Evolutionary conservation across 2,329 filamentous ascomycete genomes (phyloP).

Genomic region (Sarocladiaceae sp.): DNA sequence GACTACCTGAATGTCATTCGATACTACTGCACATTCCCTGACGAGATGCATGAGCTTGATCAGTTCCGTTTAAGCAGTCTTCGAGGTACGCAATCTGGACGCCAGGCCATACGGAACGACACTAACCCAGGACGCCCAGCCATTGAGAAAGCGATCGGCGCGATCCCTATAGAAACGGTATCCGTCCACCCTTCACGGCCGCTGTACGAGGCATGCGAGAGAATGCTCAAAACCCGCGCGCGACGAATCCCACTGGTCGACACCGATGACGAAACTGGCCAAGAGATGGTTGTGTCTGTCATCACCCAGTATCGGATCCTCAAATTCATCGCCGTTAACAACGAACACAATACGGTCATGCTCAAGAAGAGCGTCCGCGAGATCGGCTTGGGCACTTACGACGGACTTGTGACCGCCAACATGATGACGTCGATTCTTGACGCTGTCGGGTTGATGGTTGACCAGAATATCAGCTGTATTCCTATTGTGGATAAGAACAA

Average conservation of each 20-base stretch:
- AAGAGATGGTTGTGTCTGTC: conserved; percentile 91
- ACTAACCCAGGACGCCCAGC: too few species aligned
- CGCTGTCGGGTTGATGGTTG: conserved; percentile 89
- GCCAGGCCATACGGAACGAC: too few species aligned
- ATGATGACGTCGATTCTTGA: conserved; percentile 93
- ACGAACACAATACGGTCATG: conserved; percentile 76
- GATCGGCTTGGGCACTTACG: conserved; percentile 80
- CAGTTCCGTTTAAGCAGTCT: conserved; percentile 91
- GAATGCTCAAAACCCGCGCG: conserved; percentile 90
- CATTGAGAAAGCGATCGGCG: conserved; percentile 91
- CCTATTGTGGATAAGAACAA: conserved; percentile 80
- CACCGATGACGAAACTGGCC: conserved; percentile 86
- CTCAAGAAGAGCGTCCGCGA: conserved; percentile 84
- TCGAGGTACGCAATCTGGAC: conserved; percentile 63
- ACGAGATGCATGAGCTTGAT: conserved; percentile 83
- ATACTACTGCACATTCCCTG: conserved; percentile 97
- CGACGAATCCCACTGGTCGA: conserved; percentile 92
- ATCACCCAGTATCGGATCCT: conserved; percentile 98
- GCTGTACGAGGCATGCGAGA: conserved; percentile 90
- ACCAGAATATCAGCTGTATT: conserved; percentile 89
- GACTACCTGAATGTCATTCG: conserved; percentile 99
- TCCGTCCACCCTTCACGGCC: conserved; percentile 90
- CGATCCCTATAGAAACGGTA: conserved; percentile 85
- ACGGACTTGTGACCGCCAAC: conserved; percentile 71
- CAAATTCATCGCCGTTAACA: conserved; percentile 97